Evolutionary conservation across 306 rosid species (phyloP).

Genomic region (Cicer judaicum): DNA sequence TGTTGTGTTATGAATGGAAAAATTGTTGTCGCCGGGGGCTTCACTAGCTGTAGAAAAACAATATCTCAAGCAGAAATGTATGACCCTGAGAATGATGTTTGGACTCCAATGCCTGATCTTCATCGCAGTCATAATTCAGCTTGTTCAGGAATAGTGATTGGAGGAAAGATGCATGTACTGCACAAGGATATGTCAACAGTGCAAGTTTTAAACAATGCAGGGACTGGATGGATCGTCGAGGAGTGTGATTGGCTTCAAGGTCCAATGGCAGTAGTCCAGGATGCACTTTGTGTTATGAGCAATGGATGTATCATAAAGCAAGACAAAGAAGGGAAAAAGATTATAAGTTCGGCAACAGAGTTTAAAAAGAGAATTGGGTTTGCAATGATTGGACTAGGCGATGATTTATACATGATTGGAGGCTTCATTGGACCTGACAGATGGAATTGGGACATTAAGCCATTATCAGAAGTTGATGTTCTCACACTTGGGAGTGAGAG

Average conservation of each 20-base stretch:
- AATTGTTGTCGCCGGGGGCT: slow-evolving; percentile 95
- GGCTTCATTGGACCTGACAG: slow-evolving; percentile 88
- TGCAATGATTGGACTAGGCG: slow-evolving; percentile 80
- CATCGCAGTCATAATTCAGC: slow-evolving; percentile 90
- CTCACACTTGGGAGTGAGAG: slow-evolving; percentile 76
- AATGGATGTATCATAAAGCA: slow-evolving; percentile 71
- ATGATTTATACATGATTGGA: slow-evolving; percentile 81
- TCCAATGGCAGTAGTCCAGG: slow-evolving; percentile 82
- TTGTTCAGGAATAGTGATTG: slow-evolving; percentile 85
- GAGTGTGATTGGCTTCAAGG: slow-evolving; percentile 89
- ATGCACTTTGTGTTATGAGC: slow-evolving; percentile 84
- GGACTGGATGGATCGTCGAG: slow-evolving; percentile 74
- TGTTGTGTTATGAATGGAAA: slow-evolving; percentile 91
- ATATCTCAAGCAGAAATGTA: slow-evolving; percentile 94
- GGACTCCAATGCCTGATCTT: slow-evolving; percentile 86
- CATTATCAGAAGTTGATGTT: slow-evolving; percentile 85
- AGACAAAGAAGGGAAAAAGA: slow-evolving; percentile 58
- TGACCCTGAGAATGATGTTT: slow-evolving; percentile 81
- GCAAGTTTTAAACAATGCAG: slow-evolving; percentile 76
- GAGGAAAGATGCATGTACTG: slow-evolving; percentile 83
- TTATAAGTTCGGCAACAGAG: slow-evolving; percentile 74
- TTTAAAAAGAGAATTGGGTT: slow-evolving; percentile 83
- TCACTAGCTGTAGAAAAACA: slow-evolving; percentile 91
- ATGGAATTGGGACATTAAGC: slow-evolving; percentile 76
- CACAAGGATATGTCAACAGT: slow-evolving; percentile 91